Base-by-base conservation (phyloP, 108 stramenopile genomes). In the Nitzschia palea region DNA sequence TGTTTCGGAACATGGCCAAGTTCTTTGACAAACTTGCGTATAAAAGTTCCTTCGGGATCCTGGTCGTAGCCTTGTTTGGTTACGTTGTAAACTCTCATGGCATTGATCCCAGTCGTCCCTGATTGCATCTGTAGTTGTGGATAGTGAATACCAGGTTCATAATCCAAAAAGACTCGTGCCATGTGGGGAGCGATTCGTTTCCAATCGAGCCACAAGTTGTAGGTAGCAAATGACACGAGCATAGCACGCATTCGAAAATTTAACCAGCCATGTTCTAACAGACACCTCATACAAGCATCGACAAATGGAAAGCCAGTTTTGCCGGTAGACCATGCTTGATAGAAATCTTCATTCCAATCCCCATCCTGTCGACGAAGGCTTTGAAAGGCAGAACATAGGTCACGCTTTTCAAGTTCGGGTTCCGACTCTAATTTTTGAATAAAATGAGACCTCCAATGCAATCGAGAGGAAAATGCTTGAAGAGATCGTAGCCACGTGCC, bases 91-190 rank as follows among this genome's bases (percentile, higher is more conserved):
- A 86, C 85, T 58, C 88, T 57, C 88, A 86, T 84, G 18, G 87
- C 78, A 67, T 89, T 89, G 27, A 89, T 89, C 6, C 87, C 87
- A 14, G 85, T 89, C 14, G 85, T 86, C 27, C 87, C 87, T 28
- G 87, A 73, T 66, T 89, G 87, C 87, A 89, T 89, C 71, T 89
- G 87, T n/a, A 89, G 60, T 35, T 89, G 87, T 23, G 87, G 85
- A 54, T 85, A 89, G 45, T 86, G 86, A 44, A 86, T 86, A 8
- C 40, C 59, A 36, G 40, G 40, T 47, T 81, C 80, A 50, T 78
- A 89, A 66, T 89, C 87, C 43, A 86, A 50, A 63, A 89, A 89
- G 2, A 84, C 44, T 32, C 87, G 54, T 10, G 85, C 87, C 51
- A 86, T 35, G 67, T 85, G 84, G 1, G 74, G 59, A 2, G 81